Conservation (phyloP, 2,329 filamentous ascomycete species). For the Exophiala lecanii-corni region DNA sequence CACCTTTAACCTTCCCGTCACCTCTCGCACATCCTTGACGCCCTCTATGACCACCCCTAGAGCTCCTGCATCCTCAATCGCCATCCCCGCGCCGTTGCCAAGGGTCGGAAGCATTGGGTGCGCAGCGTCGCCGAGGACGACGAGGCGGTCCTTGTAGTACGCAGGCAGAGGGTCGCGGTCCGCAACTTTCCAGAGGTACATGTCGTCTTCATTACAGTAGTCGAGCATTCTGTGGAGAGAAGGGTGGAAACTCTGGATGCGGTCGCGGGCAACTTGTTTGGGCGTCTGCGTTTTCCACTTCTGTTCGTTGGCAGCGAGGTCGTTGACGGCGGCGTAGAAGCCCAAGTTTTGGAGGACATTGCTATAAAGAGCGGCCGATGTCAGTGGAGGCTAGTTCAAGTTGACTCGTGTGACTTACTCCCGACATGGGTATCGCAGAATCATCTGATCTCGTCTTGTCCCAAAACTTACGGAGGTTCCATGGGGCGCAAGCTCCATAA, state of each 20-base stretch:
- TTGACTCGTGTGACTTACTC: conserved; percentile 2
- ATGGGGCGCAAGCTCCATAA: too few relatives aligned
- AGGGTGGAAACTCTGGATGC: conserved; percentile 3
- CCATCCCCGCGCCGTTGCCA: conserved; percentile 35
- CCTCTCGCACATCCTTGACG: not conserved
- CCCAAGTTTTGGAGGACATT: too few relatives aligned
- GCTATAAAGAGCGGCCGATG: too few relatives aligned
- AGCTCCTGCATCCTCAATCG: conserved; percentile 34
- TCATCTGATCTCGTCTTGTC: conserved; percentile 4
- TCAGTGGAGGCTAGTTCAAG: too few relatives aligned
- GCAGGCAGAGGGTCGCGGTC: conserved; percentile 22
- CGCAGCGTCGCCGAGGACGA: conserved; percentile 38
- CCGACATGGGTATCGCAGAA: conserved; percentile 8
- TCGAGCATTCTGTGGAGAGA: conserved; percentile 8
- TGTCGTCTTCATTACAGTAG: conserved; percentile 2
- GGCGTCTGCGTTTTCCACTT: conserved; percentile 2
- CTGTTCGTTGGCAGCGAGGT: not conserved
- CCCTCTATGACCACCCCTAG: conserved; percentile 6
- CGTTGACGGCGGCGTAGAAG: too few relatives aligned
- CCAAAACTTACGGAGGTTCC: too few relatives aligned
- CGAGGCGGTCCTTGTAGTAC: conserved; percentile 29
- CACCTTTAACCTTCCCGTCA: not conserved
- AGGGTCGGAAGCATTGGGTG: conserved; percentile 37
- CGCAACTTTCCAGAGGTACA: conserved; percentile 6
- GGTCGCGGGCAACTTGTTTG: conserved; percentile 8